Conservation (phyloP, 768 basidiomycete species). For the Panus rudis region DNA sequence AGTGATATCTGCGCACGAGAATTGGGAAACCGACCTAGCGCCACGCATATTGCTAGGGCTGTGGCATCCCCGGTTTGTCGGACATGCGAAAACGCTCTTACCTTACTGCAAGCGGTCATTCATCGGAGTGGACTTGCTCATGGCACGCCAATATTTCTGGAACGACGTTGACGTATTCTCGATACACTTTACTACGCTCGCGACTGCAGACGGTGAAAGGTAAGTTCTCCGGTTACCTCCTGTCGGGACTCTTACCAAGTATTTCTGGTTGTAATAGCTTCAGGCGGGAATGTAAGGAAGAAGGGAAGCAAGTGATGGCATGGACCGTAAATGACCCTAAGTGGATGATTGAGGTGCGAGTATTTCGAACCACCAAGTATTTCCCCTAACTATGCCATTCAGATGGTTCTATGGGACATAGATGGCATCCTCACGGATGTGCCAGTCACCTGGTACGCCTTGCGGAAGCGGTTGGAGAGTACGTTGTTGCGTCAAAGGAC, state of each 20-base stretch:
- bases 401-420: constrained; percentile 53
- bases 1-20: constrained; percentile 49
- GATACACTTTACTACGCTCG: constrained; percentile 63
- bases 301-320: constrained; percentile 81
- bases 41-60: constrained; percentile 75
- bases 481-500: too few relatives aligned
- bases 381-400: constrained; percentile 21
- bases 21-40: constrained; percentile 69
- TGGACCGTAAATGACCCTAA: constrained; percentile 92
- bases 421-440: constrained; percentile 34
- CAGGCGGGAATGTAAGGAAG: constrained; percentile 62
- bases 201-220: constrained; percentile 62
- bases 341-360: constrained; percentile 80
- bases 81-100: constrained; percentile 61
- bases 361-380: background rate
- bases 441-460: constrained; percentile 25
- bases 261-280: constrained; percentile 43
- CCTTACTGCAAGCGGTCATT: constrained; percentile 79
- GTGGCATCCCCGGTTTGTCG: constrained; percentile 87
- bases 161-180: constrained; percentile 78
- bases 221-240: constrained; percentile 21
- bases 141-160: constrained; percentile 86
- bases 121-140: constrained; percentile 65
- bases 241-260: background rate
- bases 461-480: too few relatives aligned